Evolutionary conservation across 1,284 basidiomycete genomes (phyloP).

Genomic region (Leccinum insigne): DNA sequence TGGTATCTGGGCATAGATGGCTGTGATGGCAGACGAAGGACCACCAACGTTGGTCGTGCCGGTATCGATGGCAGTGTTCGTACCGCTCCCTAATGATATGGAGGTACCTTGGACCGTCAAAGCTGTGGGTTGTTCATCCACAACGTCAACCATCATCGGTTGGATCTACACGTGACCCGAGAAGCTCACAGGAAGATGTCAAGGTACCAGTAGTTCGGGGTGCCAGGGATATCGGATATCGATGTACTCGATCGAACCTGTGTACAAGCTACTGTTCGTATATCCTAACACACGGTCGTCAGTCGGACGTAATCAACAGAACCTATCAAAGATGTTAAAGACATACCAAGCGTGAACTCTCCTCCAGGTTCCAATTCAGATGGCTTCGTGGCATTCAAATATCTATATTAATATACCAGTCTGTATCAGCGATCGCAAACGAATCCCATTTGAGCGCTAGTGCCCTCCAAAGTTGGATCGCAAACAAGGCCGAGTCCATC

Average conservation of each 20-base stretch:
- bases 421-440: neutral
- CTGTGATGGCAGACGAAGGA: slow-evolving; percentile 31
- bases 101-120: slow-evolving; percentile 32
- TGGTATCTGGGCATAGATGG: slow-evolving; percentile 41
- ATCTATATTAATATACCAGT: slow-evolving; percentile 16
- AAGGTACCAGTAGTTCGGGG: slow-evolving; percentile 31
- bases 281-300: slow-evolving; percentile 34
- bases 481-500: slow-evolving; percentile 38
- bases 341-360: slow-evolving; percentile 28
- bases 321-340: neutral
- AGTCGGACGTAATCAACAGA: neutral
- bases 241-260: slow-evolving; percentile 39
- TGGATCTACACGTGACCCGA: neutral
- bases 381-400: slow-evolving; percentile 24
- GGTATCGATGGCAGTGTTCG: slow-evolving; percentile 41
- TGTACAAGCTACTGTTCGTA: slow-evolving; percentile 39
- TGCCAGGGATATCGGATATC: slow-evolving; percentile 24
- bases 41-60: slow-evolving; percentile 43
- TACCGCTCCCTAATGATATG: slow-evolving; percentile 20
- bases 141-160: slow-evolving; percentile 1
- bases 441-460: neutral
- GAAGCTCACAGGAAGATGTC: slow-evolving; percentile 25
- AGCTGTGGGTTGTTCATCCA: slow-evolving; percentile 14
- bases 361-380: slow-evolving; percentile 31
- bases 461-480: slow-evolving; percentile 35